Conservation (phyloP, 2,329 filamentous ascomycete genomes). For the Thelonectria discophora region DNA sequence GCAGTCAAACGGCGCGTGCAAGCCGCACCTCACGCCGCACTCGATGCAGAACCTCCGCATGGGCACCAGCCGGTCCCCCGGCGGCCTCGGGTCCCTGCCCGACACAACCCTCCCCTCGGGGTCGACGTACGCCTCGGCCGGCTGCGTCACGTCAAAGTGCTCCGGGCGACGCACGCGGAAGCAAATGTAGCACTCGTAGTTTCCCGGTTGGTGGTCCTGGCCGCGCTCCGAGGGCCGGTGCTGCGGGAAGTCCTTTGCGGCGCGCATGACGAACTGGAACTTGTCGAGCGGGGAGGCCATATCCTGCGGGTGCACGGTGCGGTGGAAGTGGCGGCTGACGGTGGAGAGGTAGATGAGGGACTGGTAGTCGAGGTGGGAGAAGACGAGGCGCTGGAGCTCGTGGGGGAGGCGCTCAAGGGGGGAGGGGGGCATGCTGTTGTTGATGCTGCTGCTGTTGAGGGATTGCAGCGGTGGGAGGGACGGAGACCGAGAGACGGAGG, state of each 20-base stretch:
- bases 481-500: neutral
- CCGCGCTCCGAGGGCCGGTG: slow-evolving; percentile 51
- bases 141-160: slow-evolving; percentile 51
- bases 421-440: slow-evolving; percentile 32
- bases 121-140: slow-evolving; percentile 47
- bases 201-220: slow-evolving; percentile 50
- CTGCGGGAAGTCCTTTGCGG: slow-evolving; percentile 52
- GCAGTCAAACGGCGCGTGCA: slow-evolving; percentile 50
- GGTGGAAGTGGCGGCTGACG: slow-evolving; percentile 48
- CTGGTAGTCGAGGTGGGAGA: slow-evolving; percentile 51
- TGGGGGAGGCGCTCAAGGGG: slow-evolving; percentile 47
- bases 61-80: slow-evolving; percentile 43
- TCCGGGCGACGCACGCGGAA: slow-evolving; percentile 52
- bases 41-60: slow-evolving; percentile 54
- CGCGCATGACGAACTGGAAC: slow-evolving; percentile 52
- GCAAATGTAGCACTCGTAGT: slow-evolving; percentile 55
- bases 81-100: slow-evolving; percentile 40
- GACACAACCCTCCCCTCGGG: slow-evolving; percentile 42
- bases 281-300: slow-evolving; percentile 50
- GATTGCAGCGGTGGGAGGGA: slow-evolving; percentile 12
- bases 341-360: slow-evolving; percentile 52
- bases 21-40: slow-evolving; percentile 50
- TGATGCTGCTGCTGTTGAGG: neutral
- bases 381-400: slow-evolving; percentile 47
- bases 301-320: slow-evolving; percentile 44